Base-by-base conservation (phyloP, 2,329 filamentous ascomycete genomes). In the Fusarium irregulare region DNA sequence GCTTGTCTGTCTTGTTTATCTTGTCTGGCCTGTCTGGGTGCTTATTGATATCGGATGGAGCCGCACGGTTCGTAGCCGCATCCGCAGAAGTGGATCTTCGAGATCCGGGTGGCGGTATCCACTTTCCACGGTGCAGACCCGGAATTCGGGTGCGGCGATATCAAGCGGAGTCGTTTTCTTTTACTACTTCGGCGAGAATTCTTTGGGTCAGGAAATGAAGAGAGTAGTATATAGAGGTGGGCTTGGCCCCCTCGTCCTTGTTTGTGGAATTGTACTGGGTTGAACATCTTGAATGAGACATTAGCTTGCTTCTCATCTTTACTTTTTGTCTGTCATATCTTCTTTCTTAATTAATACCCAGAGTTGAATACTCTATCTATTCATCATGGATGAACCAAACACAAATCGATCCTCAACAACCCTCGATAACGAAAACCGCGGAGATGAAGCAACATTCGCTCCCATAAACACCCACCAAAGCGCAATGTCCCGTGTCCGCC, bases 391-490 rank as follows among this genome's bases (percentile, higher is more conserved):
- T 27, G 32, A 60, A 40, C 23, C 44, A 53, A 65, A 67, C 34
- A 55, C 69, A 54, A 57, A 69, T 50, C 57, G 68, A 18, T 70
- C 68, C 4, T 72, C 69, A 30, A 66, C 69, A 46, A 71, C 69
- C 18, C 68, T 71, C 51, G 60, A 67, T 21, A 53, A 53, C 27
- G 49, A 23, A 25, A 64, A 47, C 12, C 66, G 44, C 10, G 44
- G 49, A 13, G 57, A 70, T 4, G 68, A 72, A 14, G 28, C 68
- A 23, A 58, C 69, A 12, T 76, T 75, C 16, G 72, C 72, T 6
- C 73, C 73, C 30, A 71, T 75, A 50, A 68, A 72, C 56, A 75
- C 66, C 12, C 64, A 63, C 50, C 58, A 63, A 16, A 72, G 60
- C 51, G 53, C 64, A 49, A 53, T 55, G 53, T 62, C 57, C 40